These are phyloP conservation scores for Bruguiera parviflora DNA, from an alignment of 345 rosid species.

Conservation along the genomic window DNA sequence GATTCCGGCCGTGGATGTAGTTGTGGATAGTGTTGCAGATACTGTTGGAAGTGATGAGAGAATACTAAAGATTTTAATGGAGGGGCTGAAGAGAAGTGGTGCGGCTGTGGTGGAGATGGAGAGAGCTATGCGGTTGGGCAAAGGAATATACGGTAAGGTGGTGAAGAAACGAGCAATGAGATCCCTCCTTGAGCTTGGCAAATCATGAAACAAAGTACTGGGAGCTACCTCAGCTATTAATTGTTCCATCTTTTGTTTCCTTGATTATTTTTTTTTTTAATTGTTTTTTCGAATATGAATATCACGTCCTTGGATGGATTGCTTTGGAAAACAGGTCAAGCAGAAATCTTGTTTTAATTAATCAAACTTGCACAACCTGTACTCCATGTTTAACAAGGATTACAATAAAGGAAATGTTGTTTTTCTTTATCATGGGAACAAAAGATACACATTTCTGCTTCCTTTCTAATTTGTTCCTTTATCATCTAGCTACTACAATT, in stretches of 20 bases:
- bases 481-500: too few relatives aligned
- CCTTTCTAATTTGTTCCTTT: too few relatives aligned
- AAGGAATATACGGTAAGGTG: slow-evolving; percentile 68
- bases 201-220: slow-evolving; percentile 11
- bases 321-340: too few relatives aligned
- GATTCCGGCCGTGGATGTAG: slow-evolving; percentile 48
- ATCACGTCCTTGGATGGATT: too few relatives aligned
- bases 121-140: slow-evolving; percentile 47
- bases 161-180: slow-evolving; percentile 67
- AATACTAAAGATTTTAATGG: slow-evolving; percentile 42
- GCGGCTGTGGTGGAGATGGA: slow-evolving; percentile 47
- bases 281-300: too few relatives aligned
- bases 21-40: slow-evolving; percentile 52
- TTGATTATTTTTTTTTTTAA: neutral
- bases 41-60: slow-evolving; percentile 70
- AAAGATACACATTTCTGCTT: too few relatives aligned
- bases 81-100: slow-evolving; percentile 39
- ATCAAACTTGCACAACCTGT: too few relatives aligned
- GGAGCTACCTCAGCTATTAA: neutral
- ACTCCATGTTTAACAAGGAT: too few relatives aligned
- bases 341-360: too few relatives aligned
- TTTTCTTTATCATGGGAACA: too few relatives aligned
- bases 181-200: slow-evolving; percentile 45
- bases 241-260: neutral
- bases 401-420: too few relatives aligned